phyloP scores from a whole-genome alignment of 371 early-diverging fungal species.

The Choanephora cucurbitarum region DNA sequence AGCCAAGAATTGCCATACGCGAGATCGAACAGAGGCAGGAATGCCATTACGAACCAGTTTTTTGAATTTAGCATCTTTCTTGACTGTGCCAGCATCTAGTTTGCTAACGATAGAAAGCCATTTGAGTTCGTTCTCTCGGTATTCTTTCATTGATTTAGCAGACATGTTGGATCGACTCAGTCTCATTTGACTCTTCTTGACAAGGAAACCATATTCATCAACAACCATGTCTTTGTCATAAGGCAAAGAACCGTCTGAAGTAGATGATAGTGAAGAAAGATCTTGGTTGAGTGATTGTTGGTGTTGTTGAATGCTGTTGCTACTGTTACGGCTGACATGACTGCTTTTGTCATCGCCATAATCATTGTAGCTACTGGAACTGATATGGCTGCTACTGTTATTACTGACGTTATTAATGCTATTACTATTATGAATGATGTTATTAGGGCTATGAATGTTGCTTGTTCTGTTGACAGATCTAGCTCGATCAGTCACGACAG shows the following conservation, averaged over 20 bases:
- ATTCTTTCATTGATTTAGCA: slow-evolving; percentile 44
- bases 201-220: slow-evolving; percentile 64
- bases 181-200: slow-evolving; percentile 17
- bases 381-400: neutral
- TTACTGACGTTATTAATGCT: neutral
- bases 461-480: neutral
- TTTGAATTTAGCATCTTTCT: slow-evolving; percentile 58
- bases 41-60: slow-evolving; percentile 75
- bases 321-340: neutral
- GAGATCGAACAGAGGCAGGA: slow-evolving; percentile 72
- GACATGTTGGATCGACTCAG: slow-evolving; percentile 26
- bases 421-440: neutral
- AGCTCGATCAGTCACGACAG: neutral
- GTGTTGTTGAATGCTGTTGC: neutral
- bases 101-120: slow-evolving; percentile 49
- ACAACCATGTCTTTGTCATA: slow-evolving; percentile 18
- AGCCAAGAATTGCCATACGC: slow-evolving; percentile 74
- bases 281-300: no score
- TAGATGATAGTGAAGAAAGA: no score
- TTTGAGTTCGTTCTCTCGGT: slow-evolving; percentile 55
- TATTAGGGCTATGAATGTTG: no score
- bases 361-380: neutral
- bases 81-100: slow-evolving; percentile 47
- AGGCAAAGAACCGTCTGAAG: neutral
- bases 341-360: neutral